phyloP scores from a whole-genome alignment of 345 rosid species.

The Bruguiera gymnorhiza region DNA sequence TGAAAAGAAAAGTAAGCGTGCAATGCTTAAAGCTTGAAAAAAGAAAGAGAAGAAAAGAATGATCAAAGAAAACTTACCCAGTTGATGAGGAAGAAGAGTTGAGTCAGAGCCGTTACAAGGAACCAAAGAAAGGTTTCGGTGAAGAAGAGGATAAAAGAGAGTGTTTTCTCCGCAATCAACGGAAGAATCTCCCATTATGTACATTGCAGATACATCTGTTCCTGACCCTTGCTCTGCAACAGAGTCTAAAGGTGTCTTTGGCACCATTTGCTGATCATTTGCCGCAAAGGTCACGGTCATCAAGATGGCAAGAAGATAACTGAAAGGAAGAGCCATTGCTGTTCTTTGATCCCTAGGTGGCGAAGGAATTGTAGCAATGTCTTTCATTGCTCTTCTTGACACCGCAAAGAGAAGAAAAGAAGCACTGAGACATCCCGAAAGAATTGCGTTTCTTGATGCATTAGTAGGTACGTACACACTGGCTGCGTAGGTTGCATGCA shows the following conservation, averaged over 20 bases:
- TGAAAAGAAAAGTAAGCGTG: neutral
- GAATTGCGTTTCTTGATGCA: too few species aligned
- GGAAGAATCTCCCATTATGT: constrained; percentile 64
- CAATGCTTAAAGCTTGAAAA: neutral
- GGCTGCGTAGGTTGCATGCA: too few species aligned
- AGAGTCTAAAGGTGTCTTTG: neutral
- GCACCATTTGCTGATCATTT: neutral
- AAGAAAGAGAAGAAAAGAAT: neutral
- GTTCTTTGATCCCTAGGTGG: neutral
- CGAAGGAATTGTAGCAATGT: neutral
- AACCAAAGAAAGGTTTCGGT: constrained; percentile 43
- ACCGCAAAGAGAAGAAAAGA: too few species aligned
- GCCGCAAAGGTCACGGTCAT: neutral
- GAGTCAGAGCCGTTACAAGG: constrained; percentile 53
- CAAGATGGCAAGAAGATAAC: constrained; percentile 5
- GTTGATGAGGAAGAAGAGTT: constrained; percentile 53
- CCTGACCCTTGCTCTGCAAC: neutral
- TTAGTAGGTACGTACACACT: too few species aligned
- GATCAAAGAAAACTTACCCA: constrained; percentile 34
- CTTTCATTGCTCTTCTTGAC: neutral
- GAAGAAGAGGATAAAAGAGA: constrained; percentile 50
- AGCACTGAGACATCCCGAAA: too few species aligned
- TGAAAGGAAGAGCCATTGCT: neutral
- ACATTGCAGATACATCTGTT: constrained; percentile 35
- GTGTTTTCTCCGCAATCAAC: constrained; percentile 64